Conservation (phyloP, 176 grass and related monocot genomes). For the Phoenix dactylifera region DNA sequence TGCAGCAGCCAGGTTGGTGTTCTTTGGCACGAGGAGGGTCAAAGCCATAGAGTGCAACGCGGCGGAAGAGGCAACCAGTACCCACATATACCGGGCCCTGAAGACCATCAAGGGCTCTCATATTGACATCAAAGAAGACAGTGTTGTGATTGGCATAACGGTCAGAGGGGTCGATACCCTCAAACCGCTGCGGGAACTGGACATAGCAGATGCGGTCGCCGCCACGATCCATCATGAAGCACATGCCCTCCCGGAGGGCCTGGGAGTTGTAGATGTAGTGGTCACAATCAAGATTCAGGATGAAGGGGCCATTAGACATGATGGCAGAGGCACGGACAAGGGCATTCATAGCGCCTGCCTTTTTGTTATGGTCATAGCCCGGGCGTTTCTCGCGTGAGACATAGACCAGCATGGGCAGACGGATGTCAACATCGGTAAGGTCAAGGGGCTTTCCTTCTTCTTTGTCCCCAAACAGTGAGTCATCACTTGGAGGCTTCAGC, state of each 20-base stretch:
- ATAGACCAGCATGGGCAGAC: slow-evolving; percentile 53
- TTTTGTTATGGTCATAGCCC: slow-evolving; percentile 21
- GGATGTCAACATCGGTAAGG: slow-evolving; percentile 43
- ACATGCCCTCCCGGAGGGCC: slow-evolving; percentile 59
- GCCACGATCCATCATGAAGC: slow-evolving; percentile 74
- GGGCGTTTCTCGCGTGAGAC: slow-evolving; percentile 20
- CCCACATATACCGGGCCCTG: slow-evolving; percentile 74
- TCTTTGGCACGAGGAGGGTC: slow-evolving; percentile 63
- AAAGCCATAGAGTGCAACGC: slow-evolving; percentile 58
- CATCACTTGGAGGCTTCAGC: slow-evolving; percentile 42
- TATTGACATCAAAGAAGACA: slow-evolving; percentile 71
- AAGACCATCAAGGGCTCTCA: slow-evolving; percentile 53
- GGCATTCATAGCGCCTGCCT: slow-evolving; percentile 23
- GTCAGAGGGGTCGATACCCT: slow-evolving; percentile 70
- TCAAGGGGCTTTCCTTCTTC: slow-evolving; percentile 55
- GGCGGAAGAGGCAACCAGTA: slow-evolving; percentile 59
- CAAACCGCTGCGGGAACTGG: slow-evolving; percentile 77
- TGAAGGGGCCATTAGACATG: slow-evolving; percentile 62
- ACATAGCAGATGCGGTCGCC: slow-evolving; percentile 62
- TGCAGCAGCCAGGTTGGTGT: slow-evolving; percentile 21
- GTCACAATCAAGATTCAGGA: slow-evolving; percentile 81
- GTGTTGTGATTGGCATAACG: slow-evolving; percentile 82
- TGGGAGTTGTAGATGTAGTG: slow-evolving; percentile 83
- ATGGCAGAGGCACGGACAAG: slow-evolving; percentile 50
- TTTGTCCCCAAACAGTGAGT: slow-evolving; percentile 23